Percentiles rank a stretch among this genome's conserved stretches.
These are phyloP conservation scores for Microbotryomycetes sp. DNA, from an alignment of 1,284 basidiomycete species.

Conservation along the genomic window DNA sequence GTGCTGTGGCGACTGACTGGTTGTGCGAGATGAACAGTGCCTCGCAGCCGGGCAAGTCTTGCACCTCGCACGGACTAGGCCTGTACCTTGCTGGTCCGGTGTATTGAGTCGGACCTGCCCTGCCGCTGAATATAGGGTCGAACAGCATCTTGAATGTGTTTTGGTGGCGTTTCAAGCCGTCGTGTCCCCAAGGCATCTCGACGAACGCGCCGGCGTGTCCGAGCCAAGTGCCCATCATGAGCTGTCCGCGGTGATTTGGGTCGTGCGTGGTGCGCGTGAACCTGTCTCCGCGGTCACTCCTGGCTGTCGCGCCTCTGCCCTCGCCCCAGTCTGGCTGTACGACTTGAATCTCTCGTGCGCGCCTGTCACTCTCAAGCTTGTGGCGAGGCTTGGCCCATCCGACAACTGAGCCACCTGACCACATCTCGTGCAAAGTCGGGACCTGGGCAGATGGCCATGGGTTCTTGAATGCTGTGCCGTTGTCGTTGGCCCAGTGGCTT, in stretches of 20 bases:
- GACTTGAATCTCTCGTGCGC: constrained; percentile 23
- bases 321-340: constrained; percentile 24
- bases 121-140: constrained; percentile 36
- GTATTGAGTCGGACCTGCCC: constrained; percentile 34
- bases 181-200: constrained; percentile 14
- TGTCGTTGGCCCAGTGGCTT: constrained; percentile 7
- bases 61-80: constrained; percentile 29
- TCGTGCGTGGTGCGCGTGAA: background rate
- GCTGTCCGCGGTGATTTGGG: constrained; percentile 10
- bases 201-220: constrained; percentile 31
- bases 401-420: constrained; percentile 21
- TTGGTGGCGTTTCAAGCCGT: background rate
- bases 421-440: constrained; percentile 22
- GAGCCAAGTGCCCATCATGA: constrained; percentile 32
- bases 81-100: constrained; percentile 31
- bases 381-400: constrained; percentile 19
- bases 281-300: background rate
- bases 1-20: constrained; percentile 30
- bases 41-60: constrained; percentile 34
- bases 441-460: constrained; percentile 32
- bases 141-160: constrained; percentile 29
- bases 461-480: constrained; percentile 28
- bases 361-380: background rate
- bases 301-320: background rate
- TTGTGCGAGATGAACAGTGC: constrained; percentile 36